Percentiles rank a stretch among this genome's conserved stretches.
Evolutionary conservation across 164 flowering plant species (phyloP).

Genomic region (Dillenia turbinata): DNA sequence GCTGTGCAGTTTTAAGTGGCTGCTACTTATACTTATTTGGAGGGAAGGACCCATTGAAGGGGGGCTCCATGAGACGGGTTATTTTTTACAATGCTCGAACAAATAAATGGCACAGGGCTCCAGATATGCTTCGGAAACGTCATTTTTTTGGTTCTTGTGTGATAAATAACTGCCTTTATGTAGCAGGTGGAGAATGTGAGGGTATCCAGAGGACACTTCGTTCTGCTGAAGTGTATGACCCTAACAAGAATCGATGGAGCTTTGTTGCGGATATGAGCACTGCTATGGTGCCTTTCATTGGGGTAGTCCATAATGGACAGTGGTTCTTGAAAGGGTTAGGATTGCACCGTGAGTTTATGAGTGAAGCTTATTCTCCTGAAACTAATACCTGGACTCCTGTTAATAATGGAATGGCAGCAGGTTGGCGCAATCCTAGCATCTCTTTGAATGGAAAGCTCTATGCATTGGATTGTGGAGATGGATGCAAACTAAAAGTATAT

Average conservation of each 20-base stretch:
- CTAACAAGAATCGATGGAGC: slow-evolving; percentile 78
- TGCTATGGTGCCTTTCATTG: slow-evolving; percentile 94
- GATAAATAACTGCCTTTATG: slow-evolving; percentile 85
- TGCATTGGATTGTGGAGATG: slow-evolving; percentile 86
- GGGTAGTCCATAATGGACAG: slow-evolving; percentile 73
- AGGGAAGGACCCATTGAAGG: slow-evolving; percentile 82
- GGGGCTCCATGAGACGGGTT: slow-evolving; percentile 87
- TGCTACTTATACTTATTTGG: slow-evolving; percentile 88
- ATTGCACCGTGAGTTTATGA: slow-evolving; percentile 74
- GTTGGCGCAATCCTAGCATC: slow-evolving; percentile 94
- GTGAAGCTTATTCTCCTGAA: slow-evolving; percentile 84
- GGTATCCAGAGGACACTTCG: slow-evolving; percentile 83
- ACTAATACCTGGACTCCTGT: slow-evolving; percentile 61
- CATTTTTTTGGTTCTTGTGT: slow-evolving; percentile 93
- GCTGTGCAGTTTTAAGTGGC: slow-evolving; percentile 92
- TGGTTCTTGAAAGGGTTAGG: slow-evolving; percentile 95
- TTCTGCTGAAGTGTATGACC: slow-evolving; percentile 92
- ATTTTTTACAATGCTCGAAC: slow-evolving; percentile 87
- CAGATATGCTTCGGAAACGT: slow-evolving; percentile 87
- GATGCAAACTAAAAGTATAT: slow-evolving; percentile 83
- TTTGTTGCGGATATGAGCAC: slow-evolving; percentile 88
- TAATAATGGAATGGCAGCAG: slow-evolving; percentile 76
- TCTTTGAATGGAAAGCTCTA: slow-evolving; percentile 74
- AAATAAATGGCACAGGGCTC: slow-evolving; percentile 93
- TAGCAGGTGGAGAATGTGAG: slow-evolving; percentile 97